Evolutionary conservation across 129 eudicot species (phyloP).

Genomic region (Flaveria sonorensis): DNA sequence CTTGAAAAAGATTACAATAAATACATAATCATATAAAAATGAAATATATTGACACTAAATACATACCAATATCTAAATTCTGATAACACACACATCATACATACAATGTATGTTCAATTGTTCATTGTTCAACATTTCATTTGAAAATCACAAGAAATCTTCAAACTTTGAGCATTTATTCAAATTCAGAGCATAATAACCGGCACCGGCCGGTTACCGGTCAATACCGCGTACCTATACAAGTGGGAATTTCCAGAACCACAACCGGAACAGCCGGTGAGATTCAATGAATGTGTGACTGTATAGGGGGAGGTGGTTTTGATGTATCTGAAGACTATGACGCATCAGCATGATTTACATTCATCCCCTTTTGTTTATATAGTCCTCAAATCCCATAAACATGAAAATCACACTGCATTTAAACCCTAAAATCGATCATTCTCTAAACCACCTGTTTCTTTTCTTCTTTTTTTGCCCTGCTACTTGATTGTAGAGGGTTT

Average conservation of each 20-base stretch:
- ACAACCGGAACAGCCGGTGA: slow-evolving; percentile 54
- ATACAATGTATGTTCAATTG: slow-evolving; percentile 1
- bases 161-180: neutral
- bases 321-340: slow-evolving; percentile 44
- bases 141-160: neutral
- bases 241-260: slow-evolving; percentile 40
- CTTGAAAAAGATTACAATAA: too few species aligned
- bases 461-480: slow-evolving; percentile 45
- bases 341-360: slow-evolving; percentile 46
- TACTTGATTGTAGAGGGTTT: slow-evolving; percentile 45
- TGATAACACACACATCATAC: neutral
- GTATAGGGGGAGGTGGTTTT: slow-evolving; percentile 32
- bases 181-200: slow-evolving; percentile 15
- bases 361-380: slow-evolving; percentile 41
- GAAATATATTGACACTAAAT: neutral
- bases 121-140: slow-evolving; percentile 7
- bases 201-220: slow-evolving; percentile 39
- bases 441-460: slow-evolving; percentile 2
- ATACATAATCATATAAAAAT: neutral
- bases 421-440: slow-evolving; percentile 20
- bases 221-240: slow-evolving; percentile 21
- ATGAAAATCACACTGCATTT: slow-evolving; percentile 23
- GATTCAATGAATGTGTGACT: slow-evolving; percentile 65
- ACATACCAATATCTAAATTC: neutral
- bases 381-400: slow-evolving; percentile 1